Conservation (phyloP, 2,329 filamentous ascomycete genomes). For the Sordariomycetes sp. region DNA sequence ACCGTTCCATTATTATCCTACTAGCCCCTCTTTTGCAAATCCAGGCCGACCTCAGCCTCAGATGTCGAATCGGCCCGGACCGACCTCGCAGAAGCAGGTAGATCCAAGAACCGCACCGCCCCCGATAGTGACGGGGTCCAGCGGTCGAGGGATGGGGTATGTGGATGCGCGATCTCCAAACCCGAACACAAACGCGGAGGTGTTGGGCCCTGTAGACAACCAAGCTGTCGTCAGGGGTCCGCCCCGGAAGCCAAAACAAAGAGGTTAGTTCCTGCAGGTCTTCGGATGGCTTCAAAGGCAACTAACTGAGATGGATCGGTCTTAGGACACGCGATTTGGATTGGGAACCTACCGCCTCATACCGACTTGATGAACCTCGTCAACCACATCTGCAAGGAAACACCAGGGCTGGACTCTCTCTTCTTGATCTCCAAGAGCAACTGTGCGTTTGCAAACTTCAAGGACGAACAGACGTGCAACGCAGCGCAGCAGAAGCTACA, state of each 20-base stretch:
- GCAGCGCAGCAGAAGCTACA: conserved; percentile 76
- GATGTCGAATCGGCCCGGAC: background rate
- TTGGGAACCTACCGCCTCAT: conserved; percentile 83
- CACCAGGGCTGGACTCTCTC: conserved; percentile 71
- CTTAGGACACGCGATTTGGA: conserved; percentile 80
- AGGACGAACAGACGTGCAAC: conserved; percentile 63
- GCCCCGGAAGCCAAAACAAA: conserved; percentile 48
- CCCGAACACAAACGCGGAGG: background rate
- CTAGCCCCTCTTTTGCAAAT: background rate
- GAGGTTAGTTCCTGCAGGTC: conserved; percentile 33
- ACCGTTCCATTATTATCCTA: background rate
- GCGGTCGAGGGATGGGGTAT: background rate
- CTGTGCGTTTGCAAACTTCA: conserved; percentile 94
- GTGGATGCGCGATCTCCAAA: background rate
- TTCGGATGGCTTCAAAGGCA: conserved; percentile 3
- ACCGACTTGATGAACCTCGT: conserved; percentile 78
- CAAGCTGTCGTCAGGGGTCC: conserved; percentile 27
- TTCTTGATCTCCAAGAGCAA: conserved; percentile 96
- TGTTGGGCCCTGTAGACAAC: background rate
- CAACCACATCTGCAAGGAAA: conserved; percentile 76
- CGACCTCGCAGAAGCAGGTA: background rate
- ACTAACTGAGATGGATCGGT: conserved; percentile 12
- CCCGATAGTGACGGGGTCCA: background rate
- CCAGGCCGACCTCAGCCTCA: background rate
- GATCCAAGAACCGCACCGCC: background rate